These are phyloP conservation scores for Fagus sylvatica DNA, from an alignment of 306 rosid genomes.

Conservation along the genomic window DNA sequence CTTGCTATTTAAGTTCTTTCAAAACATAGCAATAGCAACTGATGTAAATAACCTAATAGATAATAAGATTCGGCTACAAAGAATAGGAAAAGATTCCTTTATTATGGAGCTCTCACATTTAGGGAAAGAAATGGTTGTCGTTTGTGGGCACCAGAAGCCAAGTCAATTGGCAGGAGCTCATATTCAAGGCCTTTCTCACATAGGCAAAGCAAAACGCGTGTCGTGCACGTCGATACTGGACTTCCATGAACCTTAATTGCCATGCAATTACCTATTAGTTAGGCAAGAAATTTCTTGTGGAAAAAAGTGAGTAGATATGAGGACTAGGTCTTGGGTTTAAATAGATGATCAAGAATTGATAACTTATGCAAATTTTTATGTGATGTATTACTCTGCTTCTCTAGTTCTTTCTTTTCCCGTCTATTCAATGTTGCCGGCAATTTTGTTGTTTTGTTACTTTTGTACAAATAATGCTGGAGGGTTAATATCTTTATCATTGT, in stretches of 20 bases:
- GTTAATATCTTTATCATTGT: neutral
- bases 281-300: neutral
- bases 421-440: neutral
- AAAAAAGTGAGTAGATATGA: neutral
- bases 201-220: constrained; percentile 27
- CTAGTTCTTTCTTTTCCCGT: neutral
- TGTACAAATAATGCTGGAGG: neutral
- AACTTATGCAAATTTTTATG: neutral
- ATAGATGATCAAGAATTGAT: neutral
- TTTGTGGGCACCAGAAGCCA: constrained; percentile 6
- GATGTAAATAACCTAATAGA: neutral
- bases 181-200: constrained; percentile 22
- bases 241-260: constrained; percentile 23
- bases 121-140: constrained; percentile 10
- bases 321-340: neutral
- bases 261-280: neutral
- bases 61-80: neutral
- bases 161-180: constrained; percentile 13
- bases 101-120: constrained; percentile 12
- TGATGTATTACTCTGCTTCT: neutral
- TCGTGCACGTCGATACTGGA: constrained; percentile 21
- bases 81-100: neutral
- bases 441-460: neutral
- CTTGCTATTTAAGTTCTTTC: neutral
- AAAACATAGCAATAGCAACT: neutral